phyloP scores from a whole-genome alignment of 1,284 basidiomycete genomes.

The Irpex sp. region DNA sequence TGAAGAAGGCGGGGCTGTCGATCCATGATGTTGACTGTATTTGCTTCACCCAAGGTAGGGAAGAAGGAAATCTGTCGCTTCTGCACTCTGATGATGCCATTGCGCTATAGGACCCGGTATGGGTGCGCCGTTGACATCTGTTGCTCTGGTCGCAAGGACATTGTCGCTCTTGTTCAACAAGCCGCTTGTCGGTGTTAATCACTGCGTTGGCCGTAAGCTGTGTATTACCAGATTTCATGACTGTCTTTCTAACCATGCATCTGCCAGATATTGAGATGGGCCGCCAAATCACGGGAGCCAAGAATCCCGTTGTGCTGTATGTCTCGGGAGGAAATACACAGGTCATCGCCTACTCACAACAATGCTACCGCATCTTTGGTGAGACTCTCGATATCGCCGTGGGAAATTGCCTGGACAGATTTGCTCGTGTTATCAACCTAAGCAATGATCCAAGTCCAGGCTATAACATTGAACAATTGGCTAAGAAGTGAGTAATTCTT shows the following conservation, averaged over 20 bases:
- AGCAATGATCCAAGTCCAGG: conserved; percentile 97
- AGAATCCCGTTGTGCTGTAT: conserved; percentile 96
- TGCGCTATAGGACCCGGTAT: conserved; percentile 85
- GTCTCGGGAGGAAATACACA: conserved; percentile 99
- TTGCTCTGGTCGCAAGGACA: conserved; percentile 93
- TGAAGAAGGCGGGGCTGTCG: conserved; percentile 68
- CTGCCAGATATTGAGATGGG: conserved; percentile 97
- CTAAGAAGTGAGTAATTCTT: conserved; percentile 66
- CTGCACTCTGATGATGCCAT: neutral
- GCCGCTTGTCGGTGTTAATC: conserved; percentile 95
- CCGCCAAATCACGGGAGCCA: conserved; percentile 89
- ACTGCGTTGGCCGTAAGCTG: conserved; percentile 93
- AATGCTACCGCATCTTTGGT: conserved; percentile 97
- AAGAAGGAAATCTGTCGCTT: neutral
- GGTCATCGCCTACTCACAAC: conserved; percentile 97
- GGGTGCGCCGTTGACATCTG: conserved; percentile 95
- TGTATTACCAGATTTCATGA: neutral
- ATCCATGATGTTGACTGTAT: conserved; percentile 89
- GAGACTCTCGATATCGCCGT: conserved; percentile 99
- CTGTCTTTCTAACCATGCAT: neutral
- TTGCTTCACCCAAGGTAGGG: conserved; percentile 91
- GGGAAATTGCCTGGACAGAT: conserved; percentile 97
- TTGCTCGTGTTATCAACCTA: conserved; percentile 93
- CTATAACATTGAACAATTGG: conserved; percentile 98
- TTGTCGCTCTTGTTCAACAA: conserved; percentile 86